phyloP scores from a whole-genome alignment of 2,329 filamentous ascomycete genomes.

The Alternaria longipes region DNA sequence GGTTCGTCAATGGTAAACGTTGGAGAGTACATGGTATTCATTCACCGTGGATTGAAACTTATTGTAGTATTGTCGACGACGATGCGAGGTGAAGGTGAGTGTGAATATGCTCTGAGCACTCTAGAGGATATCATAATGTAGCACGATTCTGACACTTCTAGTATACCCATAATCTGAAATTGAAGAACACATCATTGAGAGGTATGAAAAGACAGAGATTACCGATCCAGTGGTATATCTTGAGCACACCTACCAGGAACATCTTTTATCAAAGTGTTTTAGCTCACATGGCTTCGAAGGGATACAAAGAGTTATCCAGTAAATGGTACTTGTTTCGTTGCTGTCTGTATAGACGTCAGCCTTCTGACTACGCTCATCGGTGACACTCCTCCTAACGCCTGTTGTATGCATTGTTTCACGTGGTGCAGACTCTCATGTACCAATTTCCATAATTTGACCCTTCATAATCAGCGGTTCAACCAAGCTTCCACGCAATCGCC shows the following conservation, averaged over 20 bases:
- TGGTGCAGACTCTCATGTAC: background rate
- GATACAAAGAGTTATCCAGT: background rate
- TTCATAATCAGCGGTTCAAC: conserved; percentile 18
- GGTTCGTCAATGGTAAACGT: background rate
- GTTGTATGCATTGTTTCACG: conserved; percentile 6
- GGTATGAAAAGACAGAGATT: background rate
- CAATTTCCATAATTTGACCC: background rate
- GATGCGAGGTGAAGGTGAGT: background rate
- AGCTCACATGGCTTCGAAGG: too few relatives aligned
- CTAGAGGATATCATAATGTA: background rate
- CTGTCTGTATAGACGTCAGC: background rate
- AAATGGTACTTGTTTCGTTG: background rate
- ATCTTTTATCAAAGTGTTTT: background rate
- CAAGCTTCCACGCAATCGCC: conserved; percentile 22
- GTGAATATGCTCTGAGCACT: background rate
- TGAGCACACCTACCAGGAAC: background rate
- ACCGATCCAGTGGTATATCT: background rate
- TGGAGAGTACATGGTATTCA: background rate
- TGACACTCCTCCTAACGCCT: background rate
- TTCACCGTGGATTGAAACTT: background rate
- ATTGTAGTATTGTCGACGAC: background rate
- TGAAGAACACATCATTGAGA: background rate
- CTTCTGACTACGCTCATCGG: background rate
- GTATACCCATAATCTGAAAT: background rate
- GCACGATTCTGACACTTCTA: background rate